Conservation (phyloP, 352 stramenopile species). For the Pythium dissotocum region DNA sequence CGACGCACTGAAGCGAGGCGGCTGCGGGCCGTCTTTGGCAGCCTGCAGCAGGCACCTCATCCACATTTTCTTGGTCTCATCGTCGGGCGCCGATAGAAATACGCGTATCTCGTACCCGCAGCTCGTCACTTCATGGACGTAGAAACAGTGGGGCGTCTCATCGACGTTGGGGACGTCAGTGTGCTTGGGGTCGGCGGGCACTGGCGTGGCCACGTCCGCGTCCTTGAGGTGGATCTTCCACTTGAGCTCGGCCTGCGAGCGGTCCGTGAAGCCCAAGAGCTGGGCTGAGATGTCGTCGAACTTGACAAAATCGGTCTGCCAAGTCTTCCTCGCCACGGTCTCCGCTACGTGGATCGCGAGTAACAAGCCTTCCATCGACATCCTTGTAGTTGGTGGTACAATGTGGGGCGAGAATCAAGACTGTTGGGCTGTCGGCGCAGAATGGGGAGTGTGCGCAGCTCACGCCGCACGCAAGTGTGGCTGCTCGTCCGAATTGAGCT, state of each 20-base stretch:
- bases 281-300: conserved; percentile 67
- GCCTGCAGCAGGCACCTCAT: conserved; percentile 46
- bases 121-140: conserved; percentile 44
- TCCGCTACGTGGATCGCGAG: conserved; percentile 35
- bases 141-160: conserved; percentile 59
- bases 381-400: neutral
- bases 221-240: conserved; percentile 52
- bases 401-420: neutral
- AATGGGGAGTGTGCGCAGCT: neutral
- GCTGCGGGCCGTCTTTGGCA: conserved; percentile 43
- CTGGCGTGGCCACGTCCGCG: conserved; percentile 56
- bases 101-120: conserved; percentile 33
- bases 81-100: conserved; percentile 45
- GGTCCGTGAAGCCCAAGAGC: conserved; percentile 55
- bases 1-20: conserved; percentile 43
- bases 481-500: neutral
- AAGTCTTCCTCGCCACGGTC: conserved; percentile 39
- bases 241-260: conserved; percentile 44
- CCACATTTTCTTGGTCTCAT: conserved; percentile 57
- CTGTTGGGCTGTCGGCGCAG: neutral
- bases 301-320: conserved; percentile 57
- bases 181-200: conserved; percentile 54
- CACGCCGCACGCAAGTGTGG: neutral
- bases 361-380: conserved; percentile 50
- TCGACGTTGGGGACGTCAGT: conserved; percentile 41